Percentiles rank a stretch among this genome's conserved stretches.
These are phyloP conservation scores for Clausena lansium DNA, from an alignment of 345 rosid species.

Conservation along the genomic window DNA sequence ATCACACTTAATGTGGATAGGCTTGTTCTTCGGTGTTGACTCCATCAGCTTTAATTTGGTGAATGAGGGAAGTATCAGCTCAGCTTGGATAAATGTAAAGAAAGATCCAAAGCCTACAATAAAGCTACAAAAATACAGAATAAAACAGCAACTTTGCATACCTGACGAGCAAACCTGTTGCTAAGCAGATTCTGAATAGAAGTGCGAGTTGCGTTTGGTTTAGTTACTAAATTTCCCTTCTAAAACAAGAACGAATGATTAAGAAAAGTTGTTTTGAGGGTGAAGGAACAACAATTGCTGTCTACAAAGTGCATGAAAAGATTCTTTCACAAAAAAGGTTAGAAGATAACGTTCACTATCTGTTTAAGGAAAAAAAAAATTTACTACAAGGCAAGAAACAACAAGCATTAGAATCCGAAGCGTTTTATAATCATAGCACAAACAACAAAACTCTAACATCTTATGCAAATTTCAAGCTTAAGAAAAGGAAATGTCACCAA, in stretches of 20 bases:
- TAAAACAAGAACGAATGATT: constrained; percentile 28
- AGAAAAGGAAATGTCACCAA: neutral
- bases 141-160: constrained; percentile 22
- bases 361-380: neutral
- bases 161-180: constrained; percentile 88
- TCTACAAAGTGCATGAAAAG: neutral
- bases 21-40: constrained; percentile 65
- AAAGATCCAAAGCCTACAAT: constrained; percentile 2
- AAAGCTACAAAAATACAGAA: constrained; percentile 7
- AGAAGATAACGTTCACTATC: neutral
- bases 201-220: constrained; percentile 35
- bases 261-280: neutral
- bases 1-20: constrained; percentile 79
- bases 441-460: neutral
- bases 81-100: neutral
- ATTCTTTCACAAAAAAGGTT: neutral
- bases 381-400: neutral
- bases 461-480: neutral
- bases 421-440: neutral
- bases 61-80: neutral
- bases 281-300: neutral
- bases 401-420: neutral
- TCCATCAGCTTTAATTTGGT: constrained; percentile 62
- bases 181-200: constrained; percentile 68
- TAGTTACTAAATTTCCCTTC: constrained; percentile 36